These are phyloP conservation scores for Immersiporthe knoxdaviesiana DNA, from an alignment of 2,329 filamentous ascomycete species.

Conservation along the genomic window DNA sequence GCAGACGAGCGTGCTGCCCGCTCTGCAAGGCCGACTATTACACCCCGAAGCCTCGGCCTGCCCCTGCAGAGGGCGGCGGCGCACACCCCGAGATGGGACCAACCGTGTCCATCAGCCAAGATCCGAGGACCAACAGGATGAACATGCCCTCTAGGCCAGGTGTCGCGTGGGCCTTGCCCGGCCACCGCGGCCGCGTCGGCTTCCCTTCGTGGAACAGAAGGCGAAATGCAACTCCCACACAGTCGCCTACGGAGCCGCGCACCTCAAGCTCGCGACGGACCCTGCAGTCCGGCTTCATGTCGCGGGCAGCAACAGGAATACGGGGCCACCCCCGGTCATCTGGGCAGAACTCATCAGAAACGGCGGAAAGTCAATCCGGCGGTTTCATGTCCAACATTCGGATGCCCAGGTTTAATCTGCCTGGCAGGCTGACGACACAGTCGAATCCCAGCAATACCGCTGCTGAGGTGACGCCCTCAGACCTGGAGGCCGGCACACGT, in stretches of 20 bases:
- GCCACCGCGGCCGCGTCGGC: conserved; percentile 34
- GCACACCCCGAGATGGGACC: conserved; percentile 40
- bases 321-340: not conserved
- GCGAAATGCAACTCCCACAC: conserved; percentile 8
- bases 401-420: conserved; percentile 20
- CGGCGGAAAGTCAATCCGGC: conserved; percentile 5
- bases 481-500: conserved; percentile 41
- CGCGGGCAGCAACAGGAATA: conserved; percentile 28
- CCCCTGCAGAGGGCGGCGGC: conserved; percentile 45
- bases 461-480: conserved; percentile 36
- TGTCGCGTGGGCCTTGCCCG: conserved; percentile 45
- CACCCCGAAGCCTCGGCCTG: conserved; percentile 81
- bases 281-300: conserved; percentile 32
- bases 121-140: conserved; percentile 44
- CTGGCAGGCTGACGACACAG: conserved; percentile 27
- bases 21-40: conserved; percentile 99
- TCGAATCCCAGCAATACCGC: conserved; percentile 36
- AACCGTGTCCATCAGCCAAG: conserved; percentile 35
- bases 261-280: conserved; percentile 4
- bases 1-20: conserved; percentile 90
- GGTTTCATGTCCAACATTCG: conserved; percentile 28
- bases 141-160: conserved; percentile 51
- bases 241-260: conserved; percentile 7
- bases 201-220: conserved; percentile 19
- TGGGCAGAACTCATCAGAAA: conserved; percentile 5